phyloP scores from a whole-genome alignment of 164 flowering plant genomes.

The Dillenia turbinata region DNA sequence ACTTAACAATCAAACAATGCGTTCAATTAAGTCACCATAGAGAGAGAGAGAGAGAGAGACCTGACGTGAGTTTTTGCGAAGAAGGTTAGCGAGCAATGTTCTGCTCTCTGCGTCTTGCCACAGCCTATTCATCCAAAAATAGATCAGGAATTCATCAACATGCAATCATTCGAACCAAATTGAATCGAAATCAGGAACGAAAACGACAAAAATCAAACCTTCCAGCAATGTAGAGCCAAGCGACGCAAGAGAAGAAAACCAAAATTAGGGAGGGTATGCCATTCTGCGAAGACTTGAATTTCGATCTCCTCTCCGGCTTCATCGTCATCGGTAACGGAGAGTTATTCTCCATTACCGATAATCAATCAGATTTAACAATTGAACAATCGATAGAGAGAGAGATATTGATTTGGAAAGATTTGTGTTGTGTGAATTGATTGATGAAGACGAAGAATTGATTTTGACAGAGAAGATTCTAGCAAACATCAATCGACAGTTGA shows the following conservation, averaged over 20 bases:
- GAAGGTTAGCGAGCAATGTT: constrained; percentile 45
- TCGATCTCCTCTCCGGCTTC: constrained; percentile 55
- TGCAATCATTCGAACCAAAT: neutral
- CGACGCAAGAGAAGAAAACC: constrained; percentile 85
- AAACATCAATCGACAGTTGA: no score
- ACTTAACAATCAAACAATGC: no score
- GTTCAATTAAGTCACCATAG: neutral
- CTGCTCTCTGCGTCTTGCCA: constrained; percentile 98
- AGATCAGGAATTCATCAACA: neutral
- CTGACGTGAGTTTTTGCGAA: constrained; percentile 53
- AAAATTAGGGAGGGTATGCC: constrained; percentile 49
- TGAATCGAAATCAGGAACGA: neutral
- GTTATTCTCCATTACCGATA: constrained; percentile 5
- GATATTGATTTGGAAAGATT: no score
- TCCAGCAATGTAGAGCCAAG: constrained; percentile 96
- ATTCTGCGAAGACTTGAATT: constrained; percentile 45
- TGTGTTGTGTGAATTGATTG: no score
- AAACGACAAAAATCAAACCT: constrained; percentile 34
- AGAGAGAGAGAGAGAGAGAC: constrained; percentile 24
- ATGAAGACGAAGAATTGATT: no score
- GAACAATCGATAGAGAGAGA: neutral
- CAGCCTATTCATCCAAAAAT: constrained; percentile 36
- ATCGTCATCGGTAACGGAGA: constrained; percentile 33
- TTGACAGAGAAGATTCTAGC: no score
- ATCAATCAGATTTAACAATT: neutral